These are phyloP conservation scores for Thoreauomyces humboldtii DNA, from an alignment of 192 early-diverging fungal genomes.

Conservation along the genomic window DNA sequence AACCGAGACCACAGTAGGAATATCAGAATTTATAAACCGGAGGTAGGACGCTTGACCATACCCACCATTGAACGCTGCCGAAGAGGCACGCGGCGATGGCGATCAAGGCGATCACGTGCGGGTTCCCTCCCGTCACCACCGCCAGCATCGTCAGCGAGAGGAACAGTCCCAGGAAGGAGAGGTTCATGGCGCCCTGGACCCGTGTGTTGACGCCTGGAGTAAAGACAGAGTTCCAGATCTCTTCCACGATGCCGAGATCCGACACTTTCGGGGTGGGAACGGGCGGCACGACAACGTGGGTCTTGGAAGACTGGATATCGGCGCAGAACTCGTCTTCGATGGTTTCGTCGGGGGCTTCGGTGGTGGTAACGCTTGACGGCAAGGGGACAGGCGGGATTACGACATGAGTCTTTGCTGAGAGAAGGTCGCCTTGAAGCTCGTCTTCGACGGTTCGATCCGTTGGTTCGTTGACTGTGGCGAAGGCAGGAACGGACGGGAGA, in stretches of 20 bases:
- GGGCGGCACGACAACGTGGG: too few species aligned
- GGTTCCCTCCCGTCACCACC: conserved; percentile 33
- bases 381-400: too few species aligned
- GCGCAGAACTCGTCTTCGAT: too few species aligned
- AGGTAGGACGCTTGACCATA: neutral
- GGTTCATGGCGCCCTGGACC: conserved; percentile 38
- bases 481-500: too few species aligned
- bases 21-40: neutral
- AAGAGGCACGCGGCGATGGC: conserved; percentile 36
- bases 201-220: conserved; percentile 41
- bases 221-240: conserved; percentile 41
- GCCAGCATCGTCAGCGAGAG: conserved; percentile 20
- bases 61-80: conserved; percentile 42
- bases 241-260: conserved; percentile 30
- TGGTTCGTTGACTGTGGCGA: too few species aligned
- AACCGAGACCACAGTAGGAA: neutral
- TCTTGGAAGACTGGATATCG: too few species aligned
- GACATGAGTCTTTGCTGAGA: too few species aligned
- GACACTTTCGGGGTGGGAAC: too few species aligned
- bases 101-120: conserved; percentile 39
- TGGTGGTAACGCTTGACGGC: too few species aligned
- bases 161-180: conserved; percentile 42
- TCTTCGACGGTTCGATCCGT: too few species aligned
- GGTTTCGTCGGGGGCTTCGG: too few species aligned
- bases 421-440: too few species aligned